Base-by-base conservation (phyloP, 2,329 filamentous ascomycete species). In the Clonostachys rhizophaga region DNA sequence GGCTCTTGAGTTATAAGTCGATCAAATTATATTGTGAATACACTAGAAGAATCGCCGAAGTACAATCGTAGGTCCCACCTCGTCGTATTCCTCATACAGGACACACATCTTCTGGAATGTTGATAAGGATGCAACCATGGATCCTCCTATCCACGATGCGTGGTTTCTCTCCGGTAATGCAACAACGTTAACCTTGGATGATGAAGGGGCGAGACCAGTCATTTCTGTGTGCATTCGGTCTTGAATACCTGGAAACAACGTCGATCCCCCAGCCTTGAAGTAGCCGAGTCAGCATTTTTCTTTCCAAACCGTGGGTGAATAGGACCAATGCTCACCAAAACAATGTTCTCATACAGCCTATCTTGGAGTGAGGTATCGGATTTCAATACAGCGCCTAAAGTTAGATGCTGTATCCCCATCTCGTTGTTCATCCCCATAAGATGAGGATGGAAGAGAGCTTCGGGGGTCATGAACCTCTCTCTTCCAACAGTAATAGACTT, bases 151-250 rank as follows among this genome's bases (percentile, higher is more conserved):
- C 91, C 91, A 96, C 81, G 95, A 91, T 54, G 90, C 95, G 87
- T 96, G 95, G 83, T 95, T 95, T 76, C 91, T 87, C 86, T 95
- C 91, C 58, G 91, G 91, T 65, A 91, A 91, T 78, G 91, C 91
- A 70, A 95, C 95, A 78, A 95, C 95, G 87, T 95, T 95, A 82
- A 95, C 90, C 87, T 95, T 95, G 91, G 95, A 95, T 30, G 91
- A 96, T 58, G 92, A 96, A 68, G 94, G 94, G 70, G 94, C 94
- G 77, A 99, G 89, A 71, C 91, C 88, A 72, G 91, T 96, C 74
- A 99, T 97, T 83, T 97, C 94, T 89, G 97, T 97, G 80, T 97
- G 92, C 94, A 99, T 97, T 84, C 94, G 94, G 83, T 97, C 94
- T 74, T 91, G 95, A 76, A 99, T 95, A 91, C 94, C 94, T 65